These are phyloP conservation scores for Achaetomiella virescens DNA, from an alignment of 495 filamentous ascomycete genomes.

Conservation along the genomic window DNA sequence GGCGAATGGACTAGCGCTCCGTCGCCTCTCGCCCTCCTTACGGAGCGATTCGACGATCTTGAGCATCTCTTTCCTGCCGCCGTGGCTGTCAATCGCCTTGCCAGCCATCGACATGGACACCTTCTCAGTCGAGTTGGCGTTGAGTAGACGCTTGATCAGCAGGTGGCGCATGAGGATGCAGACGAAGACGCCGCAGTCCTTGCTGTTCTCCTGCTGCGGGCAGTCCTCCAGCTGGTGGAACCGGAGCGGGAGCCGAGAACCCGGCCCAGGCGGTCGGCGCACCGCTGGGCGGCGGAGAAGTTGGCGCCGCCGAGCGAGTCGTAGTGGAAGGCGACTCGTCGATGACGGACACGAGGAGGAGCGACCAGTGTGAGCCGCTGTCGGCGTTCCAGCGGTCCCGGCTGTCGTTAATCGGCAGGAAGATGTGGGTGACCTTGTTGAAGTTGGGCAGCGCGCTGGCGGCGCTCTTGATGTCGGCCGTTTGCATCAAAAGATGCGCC, in stretches of 20 bases:
- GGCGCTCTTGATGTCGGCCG: constrained; percentile 68
- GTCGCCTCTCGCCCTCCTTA: constrained; percentile 73
- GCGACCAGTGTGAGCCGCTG: constrained; percentile 90
- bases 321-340: constrained; percentile 95
- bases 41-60: constrained; percentile 74
- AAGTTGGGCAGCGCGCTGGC: constrained; percentile 73
- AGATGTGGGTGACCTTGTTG: constrained; percentile 79
- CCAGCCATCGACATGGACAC: constrained; percentile 89
- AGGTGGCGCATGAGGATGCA: constrained; percentile 89
- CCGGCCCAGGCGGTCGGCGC: constrained; percentile 58
- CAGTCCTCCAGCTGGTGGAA: constrained; percentile 76
- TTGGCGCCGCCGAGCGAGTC: constrained; percentile 81
- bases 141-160: constrained; percentile 73
- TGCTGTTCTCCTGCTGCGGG: constrained; percentile 87
- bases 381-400: constrained; percentile 68
- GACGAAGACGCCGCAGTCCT: constrained; percentile 94
- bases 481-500: constrained; percentile 87
- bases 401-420: constrained; percentile 92
- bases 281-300: constrained; percentile 59
- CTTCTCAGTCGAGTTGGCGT: constrained; percentile 67
- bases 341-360: constrained; percentile 81
- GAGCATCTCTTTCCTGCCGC: constrained; percentile 80
- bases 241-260: constrained; percentile 60
- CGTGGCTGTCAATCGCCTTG: constrained; percentile 66
- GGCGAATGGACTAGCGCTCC: constrained; percentile 32